Base-by-base conservation (phyloP, 1,139 yeast genomes). In the Blastobotrys capitulatus region DNA sequence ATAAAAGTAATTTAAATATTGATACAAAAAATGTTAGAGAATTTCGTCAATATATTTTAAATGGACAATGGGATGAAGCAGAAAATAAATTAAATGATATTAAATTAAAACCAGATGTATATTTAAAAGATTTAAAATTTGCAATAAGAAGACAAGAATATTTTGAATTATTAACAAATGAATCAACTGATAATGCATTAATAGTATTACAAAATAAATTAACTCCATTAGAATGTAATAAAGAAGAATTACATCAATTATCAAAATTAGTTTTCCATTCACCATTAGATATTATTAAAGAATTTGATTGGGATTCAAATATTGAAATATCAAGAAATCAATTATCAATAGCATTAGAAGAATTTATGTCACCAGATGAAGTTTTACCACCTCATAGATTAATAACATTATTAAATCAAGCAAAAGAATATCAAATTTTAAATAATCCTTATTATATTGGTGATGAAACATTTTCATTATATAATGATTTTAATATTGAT, bases 341-440 rank as follows among this genome's bases (percentile, higher is more conserved):
- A 9, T 59, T 80, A 29, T 62, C 77, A 15, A 64, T 67, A 16
- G 68, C 72, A 37, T 68, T 82, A 2, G 71, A 78, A 42, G 62
- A 65, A 38, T 69, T 67, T 55, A 70, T 81, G 32, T 74, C 81
- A 35, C 77, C 84, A 0, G 70, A 74, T 46, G 75, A 76, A 46
- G 68, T 79, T 64, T 70, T 80, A 3, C 82, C 83, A 0, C 73
- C 76, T 37, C 74, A 74, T 42, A 66, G 86, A 26, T 64, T 82
- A 5, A 70, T 75, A 18, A 69, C 74, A 2, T 60, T 81, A 31
- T 57, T 82, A 15, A 66, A 69, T 8, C 83, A 81, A 56, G 77
- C 86, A 0, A 38, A 40, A 31, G 16, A 31, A 27, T 16, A 32
- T 13, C 38, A 25, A 18, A 9, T 7, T 62, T 74, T n/a, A 62